phyloP scores from a whole-genome alignment of 352 stramenopile genomes.

The Phytophthora foliorum region DNA sequence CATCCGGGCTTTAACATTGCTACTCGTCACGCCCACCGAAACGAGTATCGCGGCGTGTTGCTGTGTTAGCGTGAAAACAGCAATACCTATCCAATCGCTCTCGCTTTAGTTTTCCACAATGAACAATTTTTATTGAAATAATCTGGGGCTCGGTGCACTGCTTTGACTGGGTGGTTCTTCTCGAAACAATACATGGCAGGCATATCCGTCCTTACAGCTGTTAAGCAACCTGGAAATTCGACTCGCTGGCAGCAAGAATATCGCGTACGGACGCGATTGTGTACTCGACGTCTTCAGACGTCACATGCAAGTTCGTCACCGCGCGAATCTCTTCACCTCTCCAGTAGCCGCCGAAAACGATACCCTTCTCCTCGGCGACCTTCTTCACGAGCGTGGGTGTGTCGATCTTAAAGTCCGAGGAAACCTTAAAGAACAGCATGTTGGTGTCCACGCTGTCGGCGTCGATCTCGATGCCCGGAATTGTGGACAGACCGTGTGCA shows the following conservation, averaged over 20 bases:
- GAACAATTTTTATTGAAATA: constrained; percentile 39
- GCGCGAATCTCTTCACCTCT: constrained; percentile 70
- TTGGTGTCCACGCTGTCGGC: constrained; percentile 83
- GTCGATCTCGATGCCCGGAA: constrained; percentile 77
- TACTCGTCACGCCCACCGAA: too few relatives aligned
- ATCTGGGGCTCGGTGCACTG: constrained; percentile 20
- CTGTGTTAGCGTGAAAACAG: too few relatives aligned
- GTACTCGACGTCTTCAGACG: constrained; percentile 70
- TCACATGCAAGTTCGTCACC: constrained; percentile 83
- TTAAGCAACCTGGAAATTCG: constrained; percentile 40
- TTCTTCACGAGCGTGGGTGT: constrained; percentile 56
- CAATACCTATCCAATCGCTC: neutral
- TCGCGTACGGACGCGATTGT: constrained; percentile 67
- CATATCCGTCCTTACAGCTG: constrained; percentile 9
- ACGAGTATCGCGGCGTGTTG: too few relatives aligned
- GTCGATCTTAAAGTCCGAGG: constrained; percentile 62
- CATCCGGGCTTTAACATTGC: too few relatives aligned
- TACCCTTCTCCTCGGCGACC: constrained; percentile 70
- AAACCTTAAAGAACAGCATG: constrained; percentile 85
- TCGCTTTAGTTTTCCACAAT: constrained; percentile 6
- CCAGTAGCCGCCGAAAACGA: constrained; percentile 79
- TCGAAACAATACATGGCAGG: constrained; percentile 26
- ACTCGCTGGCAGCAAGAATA: constrained; percentile 51
- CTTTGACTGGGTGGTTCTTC: constrained; percentile 12
- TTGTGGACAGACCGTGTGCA: constrained; percentile 66